phyloP scores from a whole-genome alignment of 139 green algal genomes.

The Edaphochlamys debaryana region DNA sequence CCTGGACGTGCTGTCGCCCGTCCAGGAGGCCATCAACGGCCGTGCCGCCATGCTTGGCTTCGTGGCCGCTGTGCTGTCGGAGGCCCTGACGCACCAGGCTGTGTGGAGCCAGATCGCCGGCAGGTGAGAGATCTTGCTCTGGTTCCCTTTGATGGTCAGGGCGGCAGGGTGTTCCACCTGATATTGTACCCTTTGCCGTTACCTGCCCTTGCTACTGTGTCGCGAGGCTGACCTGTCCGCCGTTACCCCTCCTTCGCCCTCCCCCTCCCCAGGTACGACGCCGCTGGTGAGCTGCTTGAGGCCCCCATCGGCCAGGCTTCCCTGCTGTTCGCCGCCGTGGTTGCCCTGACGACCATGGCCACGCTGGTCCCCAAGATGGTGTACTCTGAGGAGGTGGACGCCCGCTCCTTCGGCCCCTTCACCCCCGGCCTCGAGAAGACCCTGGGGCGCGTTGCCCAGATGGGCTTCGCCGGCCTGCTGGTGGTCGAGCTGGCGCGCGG shows the following conservation, averaged over 20 bases:
- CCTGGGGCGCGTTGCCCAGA: conserved; percentile 47
- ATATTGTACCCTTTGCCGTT: too few relatives aligned
- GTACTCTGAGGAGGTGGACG: not conserved
- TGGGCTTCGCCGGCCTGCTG: conserved; percentile 44
- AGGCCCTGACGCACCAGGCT: conserved; percentile 38
- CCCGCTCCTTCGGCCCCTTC: conserved; percentile 49
- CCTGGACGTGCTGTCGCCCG: not conserved
- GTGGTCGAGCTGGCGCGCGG: conserved; percentile 41
- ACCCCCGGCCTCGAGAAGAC: conserved; percentile 40
- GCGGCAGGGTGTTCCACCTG: too few relatives aligned
- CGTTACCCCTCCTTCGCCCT: too few relatives aligned
- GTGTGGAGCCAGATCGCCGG: conserved; percentile 45
- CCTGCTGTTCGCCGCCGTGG: conserved; percentile 36
- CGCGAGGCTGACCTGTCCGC: too few relatives aligned
- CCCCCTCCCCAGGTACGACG: too few relatives aligned
- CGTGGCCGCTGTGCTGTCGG: conserved; percentile 32
- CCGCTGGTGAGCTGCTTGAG: conserved; percentile 42
- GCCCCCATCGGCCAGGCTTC: conserved; percentile 1
- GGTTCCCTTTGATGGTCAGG: too few relatives aligned
- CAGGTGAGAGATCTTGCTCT: too few relatives aligned
- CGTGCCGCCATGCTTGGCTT: conserved; percentile 51
- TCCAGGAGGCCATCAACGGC: conserved; percentile 47
- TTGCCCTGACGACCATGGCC: conserved; percentile 44
- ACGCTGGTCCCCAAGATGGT: conserved; percentile 46
- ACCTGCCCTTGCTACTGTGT: too few relatives aligned